Evolutionary conservation across 1,284 basidiomycete species (phyloP).

Genomic region (Omphalotus olearius): DNA sequence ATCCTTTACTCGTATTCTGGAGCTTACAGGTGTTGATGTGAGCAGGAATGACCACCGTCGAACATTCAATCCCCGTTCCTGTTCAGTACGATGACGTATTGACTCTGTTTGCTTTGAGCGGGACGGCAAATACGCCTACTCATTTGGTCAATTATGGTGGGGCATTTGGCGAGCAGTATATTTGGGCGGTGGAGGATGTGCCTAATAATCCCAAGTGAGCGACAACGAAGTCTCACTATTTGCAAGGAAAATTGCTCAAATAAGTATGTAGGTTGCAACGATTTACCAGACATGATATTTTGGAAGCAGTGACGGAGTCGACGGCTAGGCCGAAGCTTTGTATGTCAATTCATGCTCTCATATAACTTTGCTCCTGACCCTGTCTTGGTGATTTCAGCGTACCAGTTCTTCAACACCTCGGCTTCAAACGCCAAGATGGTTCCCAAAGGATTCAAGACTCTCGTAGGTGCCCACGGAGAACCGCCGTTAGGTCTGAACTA

Average conservation of each 20-base stretch:
- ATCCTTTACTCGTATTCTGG: background rate
- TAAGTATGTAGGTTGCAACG: slow-evolving; percentile 43
- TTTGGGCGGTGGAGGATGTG: slow-evolving; percentile 62
- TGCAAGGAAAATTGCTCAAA: too few species aligned
- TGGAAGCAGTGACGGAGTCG: slow-evolving; percentile 59
- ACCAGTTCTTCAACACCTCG: slow-evolving; percentile 64
- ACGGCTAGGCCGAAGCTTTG: slow-evolving; percentile 55
- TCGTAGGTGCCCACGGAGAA: slow-evolving; percentile 76
- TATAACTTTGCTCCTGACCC: background rate
- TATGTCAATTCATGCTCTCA: slow-evolving; percentile 26
- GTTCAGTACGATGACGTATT: slow-evolving; percentile 62
- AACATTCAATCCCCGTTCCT: slow-evolving; percentile 64
- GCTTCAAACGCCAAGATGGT: slow-evolving; percentile 64
- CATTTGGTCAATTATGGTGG: slow-evolving; percentile 76
- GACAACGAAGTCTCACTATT: background rate
- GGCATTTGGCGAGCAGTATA: slow-evolving; percentile 56
- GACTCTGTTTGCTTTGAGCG: slow-evolving; percentile 56
- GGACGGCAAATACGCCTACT: slow-evolving; percentile 67
- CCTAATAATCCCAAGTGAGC: slow-evolving; percentile 62
- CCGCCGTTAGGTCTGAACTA: slow-evolving; percentile 70
- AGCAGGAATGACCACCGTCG: slow-evolving; percentile 73
- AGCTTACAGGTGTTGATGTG: background rate
- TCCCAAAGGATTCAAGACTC: slow-evolving; percentile 49
- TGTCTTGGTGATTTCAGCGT: slow-evolving; percentile 37
- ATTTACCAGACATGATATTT: slow-evolving; percentile 59